Evolutionary conservation across 2,329 filamentous ascomycete species (phyloP).

Genomic region (Sphaerulina musiva): DNA sequence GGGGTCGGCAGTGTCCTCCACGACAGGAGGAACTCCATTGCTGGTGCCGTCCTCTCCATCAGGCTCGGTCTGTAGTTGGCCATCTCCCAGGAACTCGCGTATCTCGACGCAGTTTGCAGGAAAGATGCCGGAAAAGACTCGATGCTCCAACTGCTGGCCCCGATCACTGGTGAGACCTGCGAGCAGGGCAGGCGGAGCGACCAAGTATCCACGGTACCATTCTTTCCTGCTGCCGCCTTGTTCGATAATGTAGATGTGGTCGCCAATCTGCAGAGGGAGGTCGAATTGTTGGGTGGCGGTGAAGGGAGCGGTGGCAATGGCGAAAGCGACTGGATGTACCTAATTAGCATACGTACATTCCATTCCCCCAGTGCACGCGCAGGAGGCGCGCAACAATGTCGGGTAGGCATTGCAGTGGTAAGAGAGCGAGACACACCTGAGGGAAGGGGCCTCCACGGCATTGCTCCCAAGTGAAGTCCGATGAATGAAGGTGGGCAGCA

Average conservation of each 20-base stretch:
- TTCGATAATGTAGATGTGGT: conserved; percentile 98
- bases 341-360: background rate
- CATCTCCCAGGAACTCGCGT: conserved; percentile 78
- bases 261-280: conserved; percentile 91
- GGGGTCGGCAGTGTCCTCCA: conserved; percentile 17
- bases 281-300: conserved; percentile 78
- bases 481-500: no score
- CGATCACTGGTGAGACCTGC: conserved; percentile 85
- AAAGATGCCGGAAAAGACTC: conserved; percentile 98
- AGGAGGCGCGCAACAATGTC: no score
- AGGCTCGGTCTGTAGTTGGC: background rate
- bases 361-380: background rate
- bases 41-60: conserved; percentile 20
- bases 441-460: conserved; percentile 14
- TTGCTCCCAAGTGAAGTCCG: background rate
- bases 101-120: conserved; percentile 91
- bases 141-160: conserved; percentile 86
- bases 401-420: background rate
- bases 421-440: conserved; percentile 1
- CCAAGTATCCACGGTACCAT: conserved; percentile 93
- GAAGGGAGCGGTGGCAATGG: conserved; percentile 92
- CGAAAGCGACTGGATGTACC: conserved; percentile 74
- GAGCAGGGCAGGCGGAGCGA: conserved; percentile 86
- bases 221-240: conserved; percentile 77
- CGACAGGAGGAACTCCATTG: conserved; percentile 37